Percentiles rank a stretch among this genome's conserved stretches.
Evolutionary conservation across 2,329 filamentous ascomycete species (phyloP).

Genomic region (Alternaria sp.): DNA sequence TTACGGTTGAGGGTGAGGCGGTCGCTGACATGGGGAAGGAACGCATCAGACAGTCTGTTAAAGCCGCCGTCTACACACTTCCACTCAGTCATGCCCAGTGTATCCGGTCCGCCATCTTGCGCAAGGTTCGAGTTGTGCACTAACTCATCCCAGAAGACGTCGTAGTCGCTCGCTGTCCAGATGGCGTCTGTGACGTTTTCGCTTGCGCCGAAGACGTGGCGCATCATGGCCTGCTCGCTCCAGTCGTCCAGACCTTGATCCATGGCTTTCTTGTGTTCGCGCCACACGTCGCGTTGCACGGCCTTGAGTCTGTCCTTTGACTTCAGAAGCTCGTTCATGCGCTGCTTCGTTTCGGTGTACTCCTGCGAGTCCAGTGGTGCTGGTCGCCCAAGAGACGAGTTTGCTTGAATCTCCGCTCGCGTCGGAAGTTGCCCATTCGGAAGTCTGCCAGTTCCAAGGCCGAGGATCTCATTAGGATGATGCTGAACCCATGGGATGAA

Average conservation of each 20-base stretch:
- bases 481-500: not conserved
- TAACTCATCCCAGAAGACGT: slow-evolving; percentile 3
- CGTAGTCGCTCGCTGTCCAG: slow-evolving; percentile 4
- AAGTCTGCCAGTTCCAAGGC: not conserved
- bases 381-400: not conserved
- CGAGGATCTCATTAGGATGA: not conserved
- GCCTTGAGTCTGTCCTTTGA: not conserved
- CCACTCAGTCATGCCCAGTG: not conserved
- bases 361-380: not conserved
- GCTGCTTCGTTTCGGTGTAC: not conserved
- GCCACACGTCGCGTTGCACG: not conserved
- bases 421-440: not conserved
- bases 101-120: not conserved
- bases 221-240: not conserved
- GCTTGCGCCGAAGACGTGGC: not conserved
- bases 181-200: not conserved
- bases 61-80: not conserved
- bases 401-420: not conserved
- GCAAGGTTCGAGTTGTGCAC: slow-evolving; percentile 4
- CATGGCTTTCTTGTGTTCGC: not conserved
- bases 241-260: not conserved
- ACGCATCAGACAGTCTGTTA: not conserved
- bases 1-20: not conserved
- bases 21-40: not conserved
- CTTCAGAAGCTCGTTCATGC: not conserved